phyloP scores from a whole-genome alignment of 2,329 filamentous ascomycete species.

The Sphaerulina musiva region DNA sequence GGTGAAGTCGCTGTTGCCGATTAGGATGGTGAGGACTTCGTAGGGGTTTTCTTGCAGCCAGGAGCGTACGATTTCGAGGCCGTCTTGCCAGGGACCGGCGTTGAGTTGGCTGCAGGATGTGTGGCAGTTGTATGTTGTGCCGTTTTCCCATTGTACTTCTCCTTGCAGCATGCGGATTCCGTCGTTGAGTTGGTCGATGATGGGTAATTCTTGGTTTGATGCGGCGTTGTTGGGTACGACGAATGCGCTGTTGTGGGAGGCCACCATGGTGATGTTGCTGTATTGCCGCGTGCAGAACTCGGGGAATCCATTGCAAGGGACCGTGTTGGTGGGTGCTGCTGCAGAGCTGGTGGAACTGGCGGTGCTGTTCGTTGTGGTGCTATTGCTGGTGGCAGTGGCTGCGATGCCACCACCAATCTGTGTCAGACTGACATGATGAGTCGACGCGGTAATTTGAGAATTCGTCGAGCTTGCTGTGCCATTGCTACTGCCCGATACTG shows the following conservation, averaged over 20 bases:
- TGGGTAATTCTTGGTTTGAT: slow-evolving; percentile 64
- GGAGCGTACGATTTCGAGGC: slow-evolving; percentile 59
- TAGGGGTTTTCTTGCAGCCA: slow-evolving; percentile 76
- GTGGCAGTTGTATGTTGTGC: slow-evolving; percentile 71
- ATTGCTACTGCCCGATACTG: slow-evolving; percentile 38
- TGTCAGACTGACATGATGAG: slow-evolving; percentile 21
- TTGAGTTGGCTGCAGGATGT: slow-evolving; percentile 76
- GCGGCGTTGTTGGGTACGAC: slow-evolving; percentile 62
- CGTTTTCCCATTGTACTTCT: slow-evolving; percentile 50
- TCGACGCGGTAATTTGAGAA: slow-evolving; percentile 24
- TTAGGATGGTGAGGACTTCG: slow-evolving; percentile 79
- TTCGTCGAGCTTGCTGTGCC: slow-evolving; percentile 11
- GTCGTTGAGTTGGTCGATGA: slow-evolving; percentile 68
- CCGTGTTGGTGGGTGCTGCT: slow-evolving; percentile 57
- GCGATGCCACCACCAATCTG: slow-evolving; percentile 16
- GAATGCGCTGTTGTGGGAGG: slow-evolving; percentile 78
- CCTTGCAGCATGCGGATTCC: slow-evolving; percentile 61
- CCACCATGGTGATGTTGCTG: slow-evolving; percentile 73
- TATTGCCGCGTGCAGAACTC: slow-evolving; percentile 73
- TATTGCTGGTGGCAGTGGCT: slow-evolving; percentile 15
- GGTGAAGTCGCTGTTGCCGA: slow-evolving; percentile 78
- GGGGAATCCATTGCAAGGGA: slow-evolving; percentile 65
- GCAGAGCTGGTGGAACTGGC: slow-evolving; percentile 20
- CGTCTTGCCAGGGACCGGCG: slow-evolving; percentile 67
- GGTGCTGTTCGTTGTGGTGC: slow-evolving; percentile 24